A percentile compares a stretch with the other conserved stretches of the same genome.
phyloP scores from a whole-genome alignment of 192 early-diverging fungal species.

The Thamnidium elegans region DNA sequence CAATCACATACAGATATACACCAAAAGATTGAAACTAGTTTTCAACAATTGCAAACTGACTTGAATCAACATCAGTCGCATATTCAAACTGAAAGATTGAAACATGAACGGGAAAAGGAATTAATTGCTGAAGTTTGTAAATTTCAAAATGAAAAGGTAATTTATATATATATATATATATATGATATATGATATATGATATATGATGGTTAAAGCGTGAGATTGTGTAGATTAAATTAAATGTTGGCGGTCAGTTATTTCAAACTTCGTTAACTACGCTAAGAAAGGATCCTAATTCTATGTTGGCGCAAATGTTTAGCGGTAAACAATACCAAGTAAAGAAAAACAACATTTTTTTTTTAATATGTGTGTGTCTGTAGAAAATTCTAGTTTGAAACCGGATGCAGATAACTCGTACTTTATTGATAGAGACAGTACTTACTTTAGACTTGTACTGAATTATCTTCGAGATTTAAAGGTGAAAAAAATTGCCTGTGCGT shows the following conservation, averaged over 20 bases:
- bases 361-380: not conserved
- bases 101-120: slow-evolving; percentile 19
- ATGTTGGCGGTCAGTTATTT: slow-evolving; percentile 31
- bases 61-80: slow-evolving; percentile 16
- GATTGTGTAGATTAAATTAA: slow-evolving; percentile 22
- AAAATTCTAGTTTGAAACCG: slow-evolving; percentile 1
- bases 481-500: not conserved
- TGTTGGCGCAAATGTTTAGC: slow-evolving; percentile 30
- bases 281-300: slow-evolving; percentile 26
- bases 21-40: slow-evolving; percentile 19
- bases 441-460: slow-evolving; percentile 31
- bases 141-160: slow-evolving; percentile 28
- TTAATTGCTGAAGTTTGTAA: slow-evolving; percentile 13
- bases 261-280: slow-evolving; percentile 30
- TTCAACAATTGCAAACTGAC: slow-evolving; percentile 1
- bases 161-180: not conserved
- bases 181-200: not conserved
- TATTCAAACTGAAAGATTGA: slow-evolving; percentile 7
- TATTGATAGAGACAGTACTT: slow-evolving; percentile 33
- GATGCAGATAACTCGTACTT: slow-evolving; percentile 33
- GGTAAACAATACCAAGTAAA: slow-evolving; percentile 1
- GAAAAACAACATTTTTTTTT: not conserved
- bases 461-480: slow-evolving; percentile 27
- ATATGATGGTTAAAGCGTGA: not conserved
- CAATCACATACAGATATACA: slow-evolving; percentile 9